Evolutionary conservation across 1,139 yeast species (phyloP).

Genomic region (Suhomyces coccinellae): DNA sequence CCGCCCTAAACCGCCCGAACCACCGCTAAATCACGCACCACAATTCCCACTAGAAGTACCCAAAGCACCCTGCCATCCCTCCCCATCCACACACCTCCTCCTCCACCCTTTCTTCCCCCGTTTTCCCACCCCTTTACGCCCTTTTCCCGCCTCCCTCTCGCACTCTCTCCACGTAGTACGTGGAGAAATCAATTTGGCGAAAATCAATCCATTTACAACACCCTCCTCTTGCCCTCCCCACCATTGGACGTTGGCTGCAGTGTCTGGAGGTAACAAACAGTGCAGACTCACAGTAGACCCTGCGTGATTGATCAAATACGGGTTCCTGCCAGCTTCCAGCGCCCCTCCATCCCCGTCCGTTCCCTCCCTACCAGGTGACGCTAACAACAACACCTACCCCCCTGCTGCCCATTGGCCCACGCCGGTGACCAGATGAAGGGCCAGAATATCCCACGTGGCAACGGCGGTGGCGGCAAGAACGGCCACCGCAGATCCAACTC

Average conservation of each 20-base stretch:
- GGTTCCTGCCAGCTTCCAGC: background rate
- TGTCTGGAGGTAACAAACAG: slow-evolving; percentile 1
- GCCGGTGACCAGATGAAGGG: slow-evolving; percentile 22
- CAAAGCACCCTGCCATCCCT: no score
- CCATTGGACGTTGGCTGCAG: slow-evolving; percentile 1
- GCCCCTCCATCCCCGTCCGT: background rate
- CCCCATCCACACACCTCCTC: no score
- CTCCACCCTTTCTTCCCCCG: background rate
- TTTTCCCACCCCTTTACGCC: background rate
- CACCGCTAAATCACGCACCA: no score
- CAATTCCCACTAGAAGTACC: no score
- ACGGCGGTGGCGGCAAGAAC: slow-evolving; percentile 19
- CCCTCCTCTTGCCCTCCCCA: background rate
- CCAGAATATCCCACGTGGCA: slow-evolving; percentile 23
- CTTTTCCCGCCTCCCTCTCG: background rate
- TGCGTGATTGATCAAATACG: slow-evolving; percentile 3
- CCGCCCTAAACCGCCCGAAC: no score
- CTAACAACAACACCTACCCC: background rate
- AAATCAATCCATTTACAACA: slow-evolving; percentile 3
- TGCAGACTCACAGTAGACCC: background rate
- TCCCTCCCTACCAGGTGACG: background rate
- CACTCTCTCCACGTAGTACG: slow-evolving; percentile 1
- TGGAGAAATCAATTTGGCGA: slow-evolving; percentile 8
- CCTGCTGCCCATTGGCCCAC: background rate
- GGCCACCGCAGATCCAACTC: slow-evolving; percentile 34